Evolutionary conservation across 352 stramenopile genomes (phyloP).

Genomic region (Pythium sp.): DNA sequence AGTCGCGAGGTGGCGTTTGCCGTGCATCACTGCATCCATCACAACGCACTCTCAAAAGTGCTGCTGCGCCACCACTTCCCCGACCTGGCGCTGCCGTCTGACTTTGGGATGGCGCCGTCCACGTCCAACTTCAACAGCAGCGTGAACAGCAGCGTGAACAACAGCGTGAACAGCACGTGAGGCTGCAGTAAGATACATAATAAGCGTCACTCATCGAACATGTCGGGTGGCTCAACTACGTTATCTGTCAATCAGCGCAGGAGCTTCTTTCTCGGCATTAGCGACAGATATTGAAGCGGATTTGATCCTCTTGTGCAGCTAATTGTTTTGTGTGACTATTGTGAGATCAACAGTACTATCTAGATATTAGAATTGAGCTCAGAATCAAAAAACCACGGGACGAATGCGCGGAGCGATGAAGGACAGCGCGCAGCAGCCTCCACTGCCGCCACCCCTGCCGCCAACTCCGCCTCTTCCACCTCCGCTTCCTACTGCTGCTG

Average conservation of each 20-base stretch:
- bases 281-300: too few species aligned
- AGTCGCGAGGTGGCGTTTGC: constrained; percentile 79
- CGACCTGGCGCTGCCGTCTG: constrained; percentile 29
- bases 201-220: too few species aligned
- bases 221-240: too few species aligned
- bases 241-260: too few species aligned
- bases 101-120: constrained; percentile 78
- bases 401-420: not conserved
- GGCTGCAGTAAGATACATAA: too few species aligned
- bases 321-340: too few species aligned
- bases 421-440: not conserved
- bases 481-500: not conserved
- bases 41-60: constrained; percentile 80
- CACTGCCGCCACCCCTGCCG: not conserved
- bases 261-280: too few species aligned
- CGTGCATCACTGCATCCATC: constrained; percentile 85
- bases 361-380: too few species aligned
- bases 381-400: not conserved
- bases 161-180: not conserved
- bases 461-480: not conserved
- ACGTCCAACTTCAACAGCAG: constrained; percentile 49
- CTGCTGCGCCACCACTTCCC: constrained; percentile 72
- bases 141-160: not conserved
- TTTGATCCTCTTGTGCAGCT: too few species aligned
- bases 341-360: too few species aligned